Conservation (phyloP, 1,284 basidiomycete species). For the Lignosus rhinocerotis region DNA sequence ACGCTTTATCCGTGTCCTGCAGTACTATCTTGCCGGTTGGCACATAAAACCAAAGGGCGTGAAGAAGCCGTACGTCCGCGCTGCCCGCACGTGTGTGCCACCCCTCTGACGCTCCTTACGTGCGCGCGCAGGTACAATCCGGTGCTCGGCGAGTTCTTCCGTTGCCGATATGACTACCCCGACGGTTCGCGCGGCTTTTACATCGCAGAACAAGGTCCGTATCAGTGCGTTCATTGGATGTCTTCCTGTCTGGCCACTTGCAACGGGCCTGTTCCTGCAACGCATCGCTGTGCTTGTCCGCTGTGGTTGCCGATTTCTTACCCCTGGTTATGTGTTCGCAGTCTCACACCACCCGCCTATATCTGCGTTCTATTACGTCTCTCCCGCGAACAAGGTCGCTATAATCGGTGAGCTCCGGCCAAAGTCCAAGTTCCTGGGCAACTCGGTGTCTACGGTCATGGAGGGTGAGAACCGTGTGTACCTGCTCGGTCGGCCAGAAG, state of each 20-base stretch:
- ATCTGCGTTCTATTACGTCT: slow-evolving; percentile 96
- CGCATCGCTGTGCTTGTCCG: not conserved
- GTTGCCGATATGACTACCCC: slow-evolving; percentile 92
- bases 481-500: slow-evolving; percentile 78
- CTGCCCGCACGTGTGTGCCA: slow-evolving; percentile 12
- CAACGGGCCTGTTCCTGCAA: not conserved
- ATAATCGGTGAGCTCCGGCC: slow-evolving; percentile 95
- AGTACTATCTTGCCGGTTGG: slow-evolving; percentile 99
- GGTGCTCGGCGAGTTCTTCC: slow-evolving; percentile 96
- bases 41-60: slow-evolving; percentile 99
- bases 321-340: slow-evolving; percentile 28
- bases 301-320: not conserved
- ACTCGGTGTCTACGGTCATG: slow-evolving; percentile 94
- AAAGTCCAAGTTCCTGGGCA: slow-evolving; percentile 95
- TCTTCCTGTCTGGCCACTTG: not conserved
- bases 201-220: slow-evolving; percentile 90
- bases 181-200: slow-evolving; percentile 94
- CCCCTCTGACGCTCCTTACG: slow-evolving; percentile 3
- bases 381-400: slow-evolving; percentile 81
- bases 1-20: slow-evolving; percentile 88
- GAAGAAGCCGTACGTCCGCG: slow-evolving; percentile 87
- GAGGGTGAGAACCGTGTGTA: slow-evolving; percentile 92
- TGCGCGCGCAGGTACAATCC: slow-evolving; percentile 81
- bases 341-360: slow-evolving; percentile 95
- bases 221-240: not conserved